Evolutionary conservation across 768 basidiomycete genomes (phyloP), one percentile per base, ranked within the genome.

Genomic region (Sutorius australiensis): DNA sequence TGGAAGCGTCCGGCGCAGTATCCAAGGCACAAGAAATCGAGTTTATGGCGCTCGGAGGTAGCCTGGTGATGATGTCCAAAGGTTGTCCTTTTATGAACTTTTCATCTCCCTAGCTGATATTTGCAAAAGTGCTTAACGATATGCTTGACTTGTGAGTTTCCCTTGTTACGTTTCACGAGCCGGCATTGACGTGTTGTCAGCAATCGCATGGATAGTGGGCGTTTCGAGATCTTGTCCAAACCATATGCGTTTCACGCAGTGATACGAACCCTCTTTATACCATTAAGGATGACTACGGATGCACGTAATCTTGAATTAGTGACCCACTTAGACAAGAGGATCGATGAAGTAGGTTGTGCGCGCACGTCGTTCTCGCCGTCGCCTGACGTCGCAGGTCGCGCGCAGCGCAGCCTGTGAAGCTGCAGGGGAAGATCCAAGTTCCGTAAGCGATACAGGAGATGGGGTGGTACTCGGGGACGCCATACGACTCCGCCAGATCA

Each of bases 21-120:
- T 77, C 80, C 2, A 83, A 81, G 58, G 82, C 86, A 34, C 87
- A 93, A 62, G 84, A 88, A 56, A 83, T 95, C 51, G 93, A 97
- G 73, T 93, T 94, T 64, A 84, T 83, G 61, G 94, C 90, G 6
- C 77, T 94, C 16, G 83, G 84, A 60, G 88, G 88, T 2, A 88
- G 86, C 61, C 70, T 94, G 46, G 84, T 81, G 51, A 90, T 91
- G 86, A 94, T 94, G 93, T 83, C 84, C 34, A 89, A 91, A 77
- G 87, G 87, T 80, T 36, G 36, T 73, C 19, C 32, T 40, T 38
- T 58, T 13, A 36, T 49, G 37, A 40, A 40, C 8, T 24, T 54
- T 17, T 47, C 51, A 41, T 16, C 24, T 21, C 5, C 17, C 30
- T 41, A 12, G 41, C 46, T 53, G 17, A 64, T 40, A 41, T 55